Evolutionary conservation across 148 eudicot species (phyloP).

Genomic region (Persicaria tinctoria): DNA sequence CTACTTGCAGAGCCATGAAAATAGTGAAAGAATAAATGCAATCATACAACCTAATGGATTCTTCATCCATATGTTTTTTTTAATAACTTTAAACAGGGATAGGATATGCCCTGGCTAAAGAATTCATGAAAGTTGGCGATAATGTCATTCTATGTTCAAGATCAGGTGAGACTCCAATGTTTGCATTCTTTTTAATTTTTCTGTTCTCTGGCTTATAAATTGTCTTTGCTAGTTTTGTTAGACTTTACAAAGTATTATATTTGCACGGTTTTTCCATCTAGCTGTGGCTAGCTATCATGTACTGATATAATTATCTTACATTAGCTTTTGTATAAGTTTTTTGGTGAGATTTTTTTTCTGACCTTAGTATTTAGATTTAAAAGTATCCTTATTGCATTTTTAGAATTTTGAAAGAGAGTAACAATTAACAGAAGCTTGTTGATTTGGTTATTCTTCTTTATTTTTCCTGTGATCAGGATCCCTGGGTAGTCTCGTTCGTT

Average conservation of each 20-base stretch:
- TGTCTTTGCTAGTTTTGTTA: not conserved
- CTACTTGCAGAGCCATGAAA: too few relatives aligned
- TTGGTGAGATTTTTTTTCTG: too few relatives aligned
- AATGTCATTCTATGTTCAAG: constrained; percentile 85
- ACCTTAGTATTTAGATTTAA: not conserved
- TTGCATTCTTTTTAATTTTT: not conserved
- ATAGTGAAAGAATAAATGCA: too few relatives aligned
- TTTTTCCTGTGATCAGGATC: not conserved
- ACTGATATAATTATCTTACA: too few relatives aligned
- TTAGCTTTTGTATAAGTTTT: too few relatives aligned
- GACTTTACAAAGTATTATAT: not conserved
- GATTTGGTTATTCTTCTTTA: constrained; percentile 3
- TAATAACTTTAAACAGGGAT: constrained; percentile 44
- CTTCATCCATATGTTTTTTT: not conserved
- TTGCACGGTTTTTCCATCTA: not conserved
- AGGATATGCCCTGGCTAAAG: constrained; percentile 89
- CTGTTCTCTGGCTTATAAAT: not conserved
- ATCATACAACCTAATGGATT: not conserved
- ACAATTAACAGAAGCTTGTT: not conserved
- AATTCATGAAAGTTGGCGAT: constrained; percentile 81
- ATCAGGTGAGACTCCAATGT: constrained; percentile 45
- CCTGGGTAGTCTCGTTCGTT: not conserved
- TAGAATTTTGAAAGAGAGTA: not conserved
- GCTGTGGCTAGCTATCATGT: not conserved
- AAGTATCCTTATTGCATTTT: not conserved